A percentile compares a stretch with the other conserved stretches of the same genome.
Evolutionary conservation across 176 grass and related monocot genomes (phyloP).

Genomic region (Sorghum bicolor): DNA sequence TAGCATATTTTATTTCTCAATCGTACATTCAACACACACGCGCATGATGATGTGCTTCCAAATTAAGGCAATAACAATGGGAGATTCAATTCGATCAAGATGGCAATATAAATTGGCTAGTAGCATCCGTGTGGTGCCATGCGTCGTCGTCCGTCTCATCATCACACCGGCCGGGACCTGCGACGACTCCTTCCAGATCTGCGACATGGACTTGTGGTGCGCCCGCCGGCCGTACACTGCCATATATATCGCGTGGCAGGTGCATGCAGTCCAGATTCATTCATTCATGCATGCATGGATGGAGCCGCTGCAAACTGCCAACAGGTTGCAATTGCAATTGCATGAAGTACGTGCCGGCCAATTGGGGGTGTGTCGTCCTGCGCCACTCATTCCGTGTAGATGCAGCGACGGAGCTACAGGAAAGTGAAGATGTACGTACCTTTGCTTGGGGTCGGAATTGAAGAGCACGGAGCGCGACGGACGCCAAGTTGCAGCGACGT

Average conservation of each 20-base stretch:
- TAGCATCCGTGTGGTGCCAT: slow-evolving; percentile 12
- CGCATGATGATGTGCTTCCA: too few species aligned
- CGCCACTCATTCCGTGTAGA: neutral
- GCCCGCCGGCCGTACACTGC: neutral
- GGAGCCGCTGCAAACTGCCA: too few species aligned
- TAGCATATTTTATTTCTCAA: too few species aligned
- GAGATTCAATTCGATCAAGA: too few species aligned
- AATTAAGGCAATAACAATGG: too few species aligned
- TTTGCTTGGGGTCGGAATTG: too few species aligned
- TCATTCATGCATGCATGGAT: neutral
- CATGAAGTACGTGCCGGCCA: neutral
- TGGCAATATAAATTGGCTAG: neutral
- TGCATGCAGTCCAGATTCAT: too few species aligned
- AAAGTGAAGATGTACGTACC: too few species aligned
- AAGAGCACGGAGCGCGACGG: neutral
- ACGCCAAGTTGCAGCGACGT: neutral
- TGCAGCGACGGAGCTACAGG: too few species aligned
- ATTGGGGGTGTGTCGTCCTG: neutral
- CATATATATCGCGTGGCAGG: too few species aligned
- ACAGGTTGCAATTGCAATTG: too few species aligned
- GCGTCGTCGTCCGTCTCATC: neutral
- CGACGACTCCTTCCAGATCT: slow-evolving; percentile 8
- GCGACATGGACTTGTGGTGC: neutral
- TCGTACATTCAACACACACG: too few species aligned
- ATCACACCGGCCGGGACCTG: neutral